Evolutionary conservation across 1,284 basidiomycete species (phyloP).

Genomic region (Rhodotorula sp.): DNA sequence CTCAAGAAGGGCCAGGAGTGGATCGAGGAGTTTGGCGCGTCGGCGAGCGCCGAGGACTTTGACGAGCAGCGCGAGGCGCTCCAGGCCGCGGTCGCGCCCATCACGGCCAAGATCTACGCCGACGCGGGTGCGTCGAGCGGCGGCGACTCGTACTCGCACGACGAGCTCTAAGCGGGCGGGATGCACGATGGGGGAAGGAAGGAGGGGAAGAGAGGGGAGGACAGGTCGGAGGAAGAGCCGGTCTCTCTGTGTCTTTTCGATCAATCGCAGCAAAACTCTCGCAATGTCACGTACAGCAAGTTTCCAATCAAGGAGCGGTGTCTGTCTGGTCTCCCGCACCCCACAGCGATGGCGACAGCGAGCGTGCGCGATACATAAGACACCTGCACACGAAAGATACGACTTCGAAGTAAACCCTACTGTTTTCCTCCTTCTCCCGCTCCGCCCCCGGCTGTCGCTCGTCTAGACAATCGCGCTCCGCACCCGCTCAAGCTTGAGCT

Average conservation of each 20-base stretch:
- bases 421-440: not conserved
- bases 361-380: too few relatives aligned
- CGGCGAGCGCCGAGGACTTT: slow-evolving; percentile 78
- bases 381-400: too few relatives aligned
- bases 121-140: slow-evolving; percentile 3
- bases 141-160: slow-evolving; percentile 31
- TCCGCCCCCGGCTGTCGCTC: not conserved
- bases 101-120: slow-evolving; percentile 46
- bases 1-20: slow-evolving; percentile 90
- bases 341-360: too few relatives aligned
- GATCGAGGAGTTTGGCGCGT: slow-evolving; percentile 78
- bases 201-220: too few relatives aligned
- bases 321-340: too few relatives aligned
- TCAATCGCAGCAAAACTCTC: too few relatives aligned
- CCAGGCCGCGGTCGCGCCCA: slow-evolving; percentile 62
- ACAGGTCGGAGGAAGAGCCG: too few relatives aligned
- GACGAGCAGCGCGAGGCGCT: slow-evolving; percentile 80
- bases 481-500: slow-evolving; percentile 70
- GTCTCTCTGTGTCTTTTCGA: too few relatives aligned
- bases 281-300: too few relatives aligned
- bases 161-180: slow-evolving; percentile 19
- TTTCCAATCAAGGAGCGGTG: too few relatives aligned
- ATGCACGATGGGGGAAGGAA: too few relatives aligned
- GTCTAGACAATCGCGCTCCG: slow-evolving; percentile 19
- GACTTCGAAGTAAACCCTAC: too few relatives aligned